phyloP scores from a whole-genome alignment of 1,284 basidiomycete genomes.

The Trichosporon inkin region DNA sequence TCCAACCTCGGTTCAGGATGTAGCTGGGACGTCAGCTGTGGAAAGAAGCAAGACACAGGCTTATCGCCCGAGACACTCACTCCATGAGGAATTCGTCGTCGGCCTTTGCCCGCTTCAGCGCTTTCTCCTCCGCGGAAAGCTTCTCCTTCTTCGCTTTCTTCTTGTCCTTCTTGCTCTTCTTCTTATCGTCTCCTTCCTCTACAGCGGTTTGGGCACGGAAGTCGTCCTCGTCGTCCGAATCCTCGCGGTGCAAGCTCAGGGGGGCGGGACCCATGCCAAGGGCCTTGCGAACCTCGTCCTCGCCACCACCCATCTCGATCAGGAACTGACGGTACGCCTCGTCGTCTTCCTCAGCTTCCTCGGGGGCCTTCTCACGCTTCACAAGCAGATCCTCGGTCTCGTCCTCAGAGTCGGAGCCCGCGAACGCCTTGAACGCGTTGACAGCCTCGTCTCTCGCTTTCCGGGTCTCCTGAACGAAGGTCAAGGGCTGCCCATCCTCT shows the following conservation, averaged over 20 bases:
- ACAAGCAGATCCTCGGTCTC: conserved; percentile 55
- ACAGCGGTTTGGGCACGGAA: conserved; percentile 28
- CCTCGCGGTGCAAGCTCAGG: conserved; percentile 30
- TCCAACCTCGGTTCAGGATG: conserved; percentile 91
- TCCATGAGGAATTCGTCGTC: conserved; percentile 75
- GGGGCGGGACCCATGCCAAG: conserved; percentile 49
- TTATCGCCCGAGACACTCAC: conserved; percentile 54
- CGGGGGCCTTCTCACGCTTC: conserved; percentile 61
- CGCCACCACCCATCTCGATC: conserved; percentile 70
- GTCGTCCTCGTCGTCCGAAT: conserved; percentile 54
- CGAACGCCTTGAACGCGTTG: conserved; percentile 57
- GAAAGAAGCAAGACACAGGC: background rate
- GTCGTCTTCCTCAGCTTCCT: conserved; percentile 66
- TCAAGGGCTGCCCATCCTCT: conserved; percentile 51
- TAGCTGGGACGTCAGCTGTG: conserved; percentile 60
- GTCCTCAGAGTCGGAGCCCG: conserved; percentile 57
- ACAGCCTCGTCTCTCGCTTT: conserved; percentile 76
- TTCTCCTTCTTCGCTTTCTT: conserved; percentile 37
- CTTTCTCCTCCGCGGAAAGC: conserved; percentile 45
- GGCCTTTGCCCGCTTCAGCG: conserved; percentile 40
- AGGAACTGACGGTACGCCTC: conserved; percentile 79
- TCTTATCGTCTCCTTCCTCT: conserved; percentile 55
- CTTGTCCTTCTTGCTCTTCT: conserved; percentile 61
- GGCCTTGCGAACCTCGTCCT: conserved; percentile 59
- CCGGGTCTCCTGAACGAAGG: conserved; percentile 75